Evolutionary conservation across 2,329 filamentous ascomycete genomes (phyloP).

Genomic region (Arthrobotrys sinensis): DNA sequence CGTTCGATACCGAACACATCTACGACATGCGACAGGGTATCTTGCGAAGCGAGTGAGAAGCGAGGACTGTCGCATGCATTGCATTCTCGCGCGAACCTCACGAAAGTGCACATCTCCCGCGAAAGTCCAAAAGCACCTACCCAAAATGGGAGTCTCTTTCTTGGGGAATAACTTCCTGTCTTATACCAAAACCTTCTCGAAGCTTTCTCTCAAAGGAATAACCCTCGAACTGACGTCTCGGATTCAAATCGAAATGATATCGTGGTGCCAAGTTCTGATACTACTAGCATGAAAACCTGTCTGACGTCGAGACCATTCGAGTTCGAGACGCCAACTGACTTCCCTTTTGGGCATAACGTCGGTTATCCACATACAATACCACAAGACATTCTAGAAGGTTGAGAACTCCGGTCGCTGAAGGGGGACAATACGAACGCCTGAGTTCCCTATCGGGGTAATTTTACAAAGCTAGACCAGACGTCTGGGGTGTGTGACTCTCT

Average conservation of each 20-base stretch:
- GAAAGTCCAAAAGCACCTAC: conserved; percentile 5
- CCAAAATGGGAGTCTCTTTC: background rate
- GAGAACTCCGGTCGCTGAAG: conserved; percentile 1
- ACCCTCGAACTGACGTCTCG: background rate
- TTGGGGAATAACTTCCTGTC: background rate
- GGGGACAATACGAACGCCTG: background rate
- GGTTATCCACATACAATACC: conserved; percentile 1
- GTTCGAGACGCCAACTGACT: conserved; percentile 27
- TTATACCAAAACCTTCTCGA: conserved; percentile 16
- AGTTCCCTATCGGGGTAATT: background rate
- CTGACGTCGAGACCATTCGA: conserved; percentile 35
- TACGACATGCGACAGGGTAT: background rate
- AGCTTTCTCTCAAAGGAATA: background rate
- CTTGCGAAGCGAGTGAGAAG: background rate
- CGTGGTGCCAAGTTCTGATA: conserved; percentile 31
- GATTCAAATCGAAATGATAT: background rate
- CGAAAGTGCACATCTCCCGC: background rate
- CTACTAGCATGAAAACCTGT: conserved; percentile 27
- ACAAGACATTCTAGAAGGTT: conserved; percentile 28
- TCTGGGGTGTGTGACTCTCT: background rate
- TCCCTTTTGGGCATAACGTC: conserved; percentile 27
- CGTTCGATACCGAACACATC: background rate
- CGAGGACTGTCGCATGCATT: background rate
- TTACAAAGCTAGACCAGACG: background rate
- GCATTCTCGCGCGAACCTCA: too few species aligned